Base-by-base conservation (phyloP, 1,284 basidiomycete species). In the Rhodotorula sp. region DNA sequence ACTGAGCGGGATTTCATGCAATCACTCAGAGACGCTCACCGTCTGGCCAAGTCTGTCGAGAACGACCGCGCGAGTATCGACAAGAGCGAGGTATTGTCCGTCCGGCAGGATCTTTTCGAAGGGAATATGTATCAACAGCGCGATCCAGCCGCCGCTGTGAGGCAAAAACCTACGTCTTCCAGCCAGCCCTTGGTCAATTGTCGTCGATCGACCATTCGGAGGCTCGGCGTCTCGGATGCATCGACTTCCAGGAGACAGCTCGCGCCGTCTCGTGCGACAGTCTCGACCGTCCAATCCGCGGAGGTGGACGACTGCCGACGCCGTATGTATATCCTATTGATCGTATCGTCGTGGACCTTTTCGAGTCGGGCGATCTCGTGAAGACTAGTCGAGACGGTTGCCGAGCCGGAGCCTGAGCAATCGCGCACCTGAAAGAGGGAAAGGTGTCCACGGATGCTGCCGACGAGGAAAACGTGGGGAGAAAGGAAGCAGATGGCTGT, bases 131-230 rank as follows among this genome's bases (percentile, higher is more conserved):
- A 39, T 58, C 57, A 58, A 20, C n/a, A 29, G 46, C 1, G 18
- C 15, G 7, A 12, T 54, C 52, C 49, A 12, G 10, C 1, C 16
- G 4, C 23, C 18, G 62, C 34, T 1, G 14, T 16, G 3, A 7
- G 5, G 49, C 5, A 52, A 64, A 34, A 49, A 31, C 67, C 54
- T 31, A 72, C 71, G 54, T 62, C n/a, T 5, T 69, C 65, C 6
- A 72, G 16, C 5, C 47, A 5, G 1, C 71, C 71, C 26, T 64
- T 64, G 3, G 46, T 59, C 26, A 72, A n/a, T 56, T 23, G n/a
- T 23, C 67, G 43, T 46, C 63, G 58, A 16, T 67, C 65, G 29
- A 51, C 18, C 51, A 57, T 34, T 29, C 5, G 20, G 46, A 23
- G 16, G 23, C 20, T 3, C 47, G n/a, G 5, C 39, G 8, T 31